phyloP scores from a whole-genome alignment of 1,284 basidiomycete species.

The Fomitopsis pinicola region DNA sequence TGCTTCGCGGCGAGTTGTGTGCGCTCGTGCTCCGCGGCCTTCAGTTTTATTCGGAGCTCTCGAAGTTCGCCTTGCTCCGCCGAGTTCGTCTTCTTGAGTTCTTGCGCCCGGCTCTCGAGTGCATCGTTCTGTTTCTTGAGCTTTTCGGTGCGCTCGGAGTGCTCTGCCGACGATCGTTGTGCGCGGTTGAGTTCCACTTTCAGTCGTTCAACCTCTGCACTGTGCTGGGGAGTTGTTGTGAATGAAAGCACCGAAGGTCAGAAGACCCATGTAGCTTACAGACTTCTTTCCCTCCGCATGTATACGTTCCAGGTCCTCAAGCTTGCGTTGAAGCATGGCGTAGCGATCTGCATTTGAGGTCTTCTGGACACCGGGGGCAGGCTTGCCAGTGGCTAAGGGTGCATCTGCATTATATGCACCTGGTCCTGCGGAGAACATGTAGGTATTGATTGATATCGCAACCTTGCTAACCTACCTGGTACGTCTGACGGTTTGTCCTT shows the following conservation, averaged over 20 bases:
- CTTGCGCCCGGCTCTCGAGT: conserved; percentile 52
- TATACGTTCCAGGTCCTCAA: conserved; percentile 62
- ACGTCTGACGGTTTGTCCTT: conserved; percentile 37
- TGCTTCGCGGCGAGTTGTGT: conserved; percentile 47
- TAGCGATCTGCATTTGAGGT: conserved; percentile 38
- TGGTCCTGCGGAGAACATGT: conserved; percentile 27
- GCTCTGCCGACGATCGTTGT: conserved; percentile 47
- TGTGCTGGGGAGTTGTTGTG: conserved; percentile 39
- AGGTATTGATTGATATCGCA: not conserved
- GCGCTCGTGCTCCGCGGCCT: conserved; percentile 57
- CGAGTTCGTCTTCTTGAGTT: conserved; percentile 47
- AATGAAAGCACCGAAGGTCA: not conserved
- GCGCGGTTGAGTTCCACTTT: conserved; percentile 49
- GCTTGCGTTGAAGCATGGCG: conserved; percentile 51
- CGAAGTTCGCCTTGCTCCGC: conserved; percentile 58
- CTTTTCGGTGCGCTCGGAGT: conserved; percentile 53
- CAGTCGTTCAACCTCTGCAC: conserved; percentile 51
- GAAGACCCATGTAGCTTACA: conserved; percentile 35
- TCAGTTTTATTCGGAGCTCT: conserved; percentile 54
- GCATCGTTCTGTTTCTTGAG: conserved; percentile 57
- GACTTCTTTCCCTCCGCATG: conserved; percentile 64
- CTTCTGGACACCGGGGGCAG: conserved; percentile 6
- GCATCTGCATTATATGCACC: conserved; percentile 27
- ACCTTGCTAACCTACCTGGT: conserved; percentile 32
- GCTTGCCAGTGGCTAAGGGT: conserved; percentile 12